Conservation (phyloP, 139 green algal species). For the Coelastrella sp. region DNA sequence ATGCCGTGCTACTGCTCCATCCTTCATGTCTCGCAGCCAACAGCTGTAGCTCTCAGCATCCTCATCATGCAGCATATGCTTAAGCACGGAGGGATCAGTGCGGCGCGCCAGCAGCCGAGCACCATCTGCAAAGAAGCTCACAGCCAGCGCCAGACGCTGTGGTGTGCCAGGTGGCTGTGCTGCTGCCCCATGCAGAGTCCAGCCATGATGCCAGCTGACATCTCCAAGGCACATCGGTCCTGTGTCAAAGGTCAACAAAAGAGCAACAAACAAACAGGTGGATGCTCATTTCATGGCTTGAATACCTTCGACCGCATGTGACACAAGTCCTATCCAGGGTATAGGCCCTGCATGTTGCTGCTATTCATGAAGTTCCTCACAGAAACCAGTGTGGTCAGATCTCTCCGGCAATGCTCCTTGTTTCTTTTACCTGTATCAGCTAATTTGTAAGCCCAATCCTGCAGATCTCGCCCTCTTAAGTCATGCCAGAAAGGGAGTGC, state of each 20-base stretch:
- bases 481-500: slow-evolving; percentile 77
- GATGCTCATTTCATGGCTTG: too few species aligned
- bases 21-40: slow-evolving; percentile 49
- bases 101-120: slow-evolving; percentile 56
- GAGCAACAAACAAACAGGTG: not conserved
- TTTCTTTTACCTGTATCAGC: slow-evolving; percentile 57
- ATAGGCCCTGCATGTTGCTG: not conserved
- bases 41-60: slow-evolving; percentile 60
- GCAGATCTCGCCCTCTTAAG: slow-evolving; percentile 60
- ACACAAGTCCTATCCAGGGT: not conserved
- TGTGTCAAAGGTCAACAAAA: slow-evolving; percentile 2
- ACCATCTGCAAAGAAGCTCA: slow-evolving; percentile 72
- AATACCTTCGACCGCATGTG: too few species aligned
- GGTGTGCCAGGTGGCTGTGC: slow-evolving; percentile 57
- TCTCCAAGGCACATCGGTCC: slow-evolving; percentile 68
- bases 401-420: too few species aligned
- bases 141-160: slow-evolving; percentile 56
- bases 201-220: slow-evolving; percentile 74
- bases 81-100: slow-evolving; percentile 44
- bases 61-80: slow-evolving; percentile 60
- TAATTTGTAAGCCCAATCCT: slow-evolving; percentile 61
- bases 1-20: slow-evolving; percentile 45
- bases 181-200: slow-evolving; percentile 69
- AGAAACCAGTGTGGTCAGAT: too few species aligned
- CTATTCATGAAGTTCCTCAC: too few species aligned